Evolutionary conservation across 2,329 filamentous ascomycete genomes (phyloP).

Genomic region (Septoria linicola): DNA sequence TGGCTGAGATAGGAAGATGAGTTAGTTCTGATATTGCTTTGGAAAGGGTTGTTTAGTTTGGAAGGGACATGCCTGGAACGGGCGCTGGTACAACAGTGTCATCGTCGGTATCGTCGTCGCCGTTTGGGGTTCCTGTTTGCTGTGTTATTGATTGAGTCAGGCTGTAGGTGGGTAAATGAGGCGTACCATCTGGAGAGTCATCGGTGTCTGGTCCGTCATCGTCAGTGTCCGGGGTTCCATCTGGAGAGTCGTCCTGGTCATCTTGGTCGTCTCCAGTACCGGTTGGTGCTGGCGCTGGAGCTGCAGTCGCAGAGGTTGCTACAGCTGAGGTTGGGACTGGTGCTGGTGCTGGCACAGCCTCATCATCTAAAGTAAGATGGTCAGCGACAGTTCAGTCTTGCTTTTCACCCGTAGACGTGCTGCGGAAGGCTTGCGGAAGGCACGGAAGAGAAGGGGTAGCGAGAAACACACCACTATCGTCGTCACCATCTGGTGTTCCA

Average conservation of each 20-base stretch:
- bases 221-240: background rate
- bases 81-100: background rate
- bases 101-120: constrained; percentile 1
- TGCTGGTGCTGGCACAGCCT: background rate
- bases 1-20: background rate
- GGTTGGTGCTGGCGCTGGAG: background rate
- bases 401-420: background rate
- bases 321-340: background rate
- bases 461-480: too few species aligned
- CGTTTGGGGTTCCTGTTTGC: background rate
- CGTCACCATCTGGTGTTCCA: too few species aligned
- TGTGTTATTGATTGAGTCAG: too few species aligned
- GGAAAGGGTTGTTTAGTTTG: too few species aligned
- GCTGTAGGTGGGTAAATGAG: too few species aligned
- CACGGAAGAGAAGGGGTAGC: too few species aligned
- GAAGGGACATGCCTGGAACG: too few species aligned
- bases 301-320: background rate
- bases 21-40: too few species aligned
- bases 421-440: too few species aligned
- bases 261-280: background rate
- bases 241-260: constrained; percentile 1
- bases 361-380: background rate
- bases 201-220: background rate
- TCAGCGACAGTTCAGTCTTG: background rate
- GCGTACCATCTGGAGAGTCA: background rate